Conservation (phyloP, 495 filamentous ascomycete genomes). For the Penicillium ochrochloron region DNA sequence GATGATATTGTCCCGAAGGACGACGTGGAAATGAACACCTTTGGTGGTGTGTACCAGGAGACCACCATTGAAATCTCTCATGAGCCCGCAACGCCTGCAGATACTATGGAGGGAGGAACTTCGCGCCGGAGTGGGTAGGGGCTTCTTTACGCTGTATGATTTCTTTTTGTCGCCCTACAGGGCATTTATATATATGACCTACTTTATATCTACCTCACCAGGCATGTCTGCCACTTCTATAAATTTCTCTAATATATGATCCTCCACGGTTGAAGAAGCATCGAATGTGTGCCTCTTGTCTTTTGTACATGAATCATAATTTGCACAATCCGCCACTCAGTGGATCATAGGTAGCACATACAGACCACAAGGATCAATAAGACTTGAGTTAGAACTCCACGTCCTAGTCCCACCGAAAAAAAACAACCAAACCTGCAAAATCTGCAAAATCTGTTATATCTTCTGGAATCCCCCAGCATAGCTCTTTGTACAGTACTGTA, state of each 20-base stretch:
- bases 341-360: no score
- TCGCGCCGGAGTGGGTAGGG: conserved; percentile 13
- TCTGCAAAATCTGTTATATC: conserved; percentile 9
- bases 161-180: not conserved
- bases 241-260: conserved; percentile 15
- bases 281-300: not conserved
- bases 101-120: conserved; percentile 7
- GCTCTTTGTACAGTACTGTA: not conserved
- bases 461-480: conserved; percentile 1
- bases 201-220: conserved; percentile 6
- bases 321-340: not conserved
- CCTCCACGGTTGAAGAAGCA: not conserved
- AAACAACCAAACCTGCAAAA: not conserved
- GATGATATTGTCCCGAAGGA: conserved; percentile 45
- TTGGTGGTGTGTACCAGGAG: conserved; percentile 48
- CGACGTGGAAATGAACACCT: conserved; percentile 37
- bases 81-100: conserved; percentile 31
- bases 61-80: conserved; percentile 49
- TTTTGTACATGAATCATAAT: conserved; percentile 6
- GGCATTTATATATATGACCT: conserved; percentile 15
- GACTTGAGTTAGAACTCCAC: not conserved
- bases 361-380: not conserved
- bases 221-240: conserved; percentile 8
- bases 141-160: conserved; percentile 11
- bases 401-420: not conserved